Evolutionary conservation across 805 yeast species (phyloP).

Genomic region (Myxozyma monticola): DNA sequence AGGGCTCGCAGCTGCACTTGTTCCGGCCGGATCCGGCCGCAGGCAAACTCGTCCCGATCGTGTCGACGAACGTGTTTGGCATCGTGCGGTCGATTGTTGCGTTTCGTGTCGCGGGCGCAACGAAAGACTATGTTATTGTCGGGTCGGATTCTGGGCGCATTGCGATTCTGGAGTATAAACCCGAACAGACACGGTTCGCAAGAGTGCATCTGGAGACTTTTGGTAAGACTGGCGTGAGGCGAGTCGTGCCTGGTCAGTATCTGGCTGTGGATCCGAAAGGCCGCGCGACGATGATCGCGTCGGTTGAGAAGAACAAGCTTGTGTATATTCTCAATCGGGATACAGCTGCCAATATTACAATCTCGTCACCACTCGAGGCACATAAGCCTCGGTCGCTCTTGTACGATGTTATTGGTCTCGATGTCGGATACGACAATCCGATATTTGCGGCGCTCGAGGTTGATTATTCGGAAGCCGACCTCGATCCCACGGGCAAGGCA

Average conservation of each 20-base stretch:
- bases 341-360: slow-evolving; percentile 46
- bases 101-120: slow-evolving; percentile 54
- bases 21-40: slow-evolving; percentile 53
- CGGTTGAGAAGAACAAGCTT: slow-evolving; percentile 73
- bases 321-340: slow-evolving; percentile 63
- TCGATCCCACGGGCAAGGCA: slow-evolving; percentile 32
- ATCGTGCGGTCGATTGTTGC: slow-evolving; percentile 54
- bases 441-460: slow-evolving; percentile 77
- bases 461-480: slow-evolving; percentile 47
- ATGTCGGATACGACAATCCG: slow-evolving; percentile 81
- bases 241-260: slow-evolving; percentile 74
- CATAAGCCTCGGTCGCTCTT: slow-evolving; percentile 53
- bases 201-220: slow-evolving; percentile 60
- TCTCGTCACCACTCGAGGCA: slow-evolving; percentile 77
- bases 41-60: slow-evolving; percentile 53
- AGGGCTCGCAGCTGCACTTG: slow-evolving; percentile 55
- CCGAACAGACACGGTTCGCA: slow-evolving; percentile 43
- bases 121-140: slow-evolving; percentile 59
- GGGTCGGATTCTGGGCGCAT: slow-evolving; percentile 81
- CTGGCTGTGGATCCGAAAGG: slow-evolving; percentile 69
- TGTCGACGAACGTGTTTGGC: slow-evolving; percentile 55
- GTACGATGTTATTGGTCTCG: slow-evolving; percentile 57
- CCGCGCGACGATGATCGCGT: slow-evolving; percentile 67
- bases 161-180: slow-evolving; percentile 51
- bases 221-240: slow-evolving; percentile 70